Percentiles rank a stretch among this genome's conserved stretches.
Conservation (phyloP, 495 filamentous ascomycete species). For the Aspergillus ellipticus region DNA sequence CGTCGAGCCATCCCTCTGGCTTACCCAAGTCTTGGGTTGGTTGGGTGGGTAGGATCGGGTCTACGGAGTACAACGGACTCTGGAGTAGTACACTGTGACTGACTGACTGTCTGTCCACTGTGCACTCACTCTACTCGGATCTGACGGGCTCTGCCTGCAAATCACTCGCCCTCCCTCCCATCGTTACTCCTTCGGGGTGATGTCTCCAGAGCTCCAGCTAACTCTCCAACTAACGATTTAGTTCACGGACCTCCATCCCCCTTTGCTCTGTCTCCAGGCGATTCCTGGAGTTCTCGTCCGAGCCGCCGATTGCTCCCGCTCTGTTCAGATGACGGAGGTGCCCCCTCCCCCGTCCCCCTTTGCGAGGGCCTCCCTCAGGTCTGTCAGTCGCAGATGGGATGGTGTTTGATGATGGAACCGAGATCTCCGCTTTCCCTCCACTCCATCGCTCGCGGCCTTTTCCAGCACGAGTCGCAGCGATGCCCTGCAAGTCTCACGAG, state of each 20-base stretch:
- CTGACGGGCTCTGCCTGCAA: background rate
- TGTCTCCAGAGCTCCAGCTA: constrained; percentile 16
- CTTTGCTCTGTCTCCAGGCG: constrained; percentile 7
- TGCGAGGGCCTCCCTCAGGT: background rate
- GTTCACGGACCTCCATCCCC: constrained; percentile 13
- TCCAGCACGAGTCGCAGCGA: constrained; percentile 21
- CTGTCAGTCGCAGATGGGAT: background rate
- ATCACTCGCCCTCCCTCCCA: constrained; percentile 6
- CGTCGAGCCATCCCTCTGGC: background rate
- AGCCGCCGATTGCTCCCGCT: background rate
- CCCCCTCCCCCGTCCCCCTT: background rate
- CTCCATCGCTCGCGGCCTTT: constrained; percentile 10
- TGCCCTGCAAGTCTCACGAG: constrained; percentile 4
- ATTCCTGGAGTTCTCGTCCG: background rate
- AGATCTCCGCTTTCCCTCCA: constrained; percentile 16
- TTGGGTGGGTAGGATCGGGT: background rate
- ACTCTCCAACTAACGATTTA: constrained; percentile 17
- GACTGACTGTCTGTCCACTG: too few species aligned
- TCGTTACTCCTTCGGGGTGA: constrained; percentile 18
- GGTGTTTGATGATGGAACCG: constrained; percentile 5
- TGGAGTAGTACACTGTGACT: too few species aligned
- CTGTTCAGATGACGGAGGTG: background rate
- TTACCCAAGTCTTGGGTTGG: background rate
- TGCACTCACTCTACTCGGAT: too few species aligned
- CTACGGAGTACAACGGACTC: too few species aligned